Base-by-base conservation (phyloP, 202 grass and related monocot species). In the Eragrostis tef region DNA sequence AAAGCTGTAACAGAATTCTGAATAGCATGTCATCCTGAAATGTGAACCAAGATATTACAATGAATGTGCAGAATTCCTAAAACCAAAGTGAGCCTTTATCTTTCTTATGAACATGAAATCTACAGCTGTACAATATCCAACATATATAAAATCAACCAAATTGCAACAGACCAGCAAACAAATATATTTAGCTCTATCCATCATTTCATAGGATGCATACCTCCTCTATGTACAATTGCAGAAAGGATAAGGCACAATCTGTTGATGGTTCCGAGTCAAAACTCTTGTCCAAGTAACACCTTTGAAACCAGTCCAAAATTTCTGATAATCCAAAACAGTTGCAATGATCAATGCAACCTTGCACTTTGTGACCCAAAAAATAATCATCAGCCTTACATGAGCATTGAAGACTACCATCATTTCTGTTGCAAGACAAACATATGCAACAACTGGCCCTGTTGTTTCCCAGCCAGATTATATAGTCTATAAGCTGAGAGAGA, bases 11-110 rank as follows among this genome's bases (percentile, higher is more conserved):
- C 22, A 98, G 87, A 59, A 94, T 78, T 71, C 62, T 82, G 78
- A 93, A 98, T 64, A 94, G 78, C 85, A 95, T 93, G 87, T 93
- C 92, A 74, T 98, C 95, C 95, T 95, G 87, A 83, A 83, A 58
- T 53, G 56, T 54, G 45, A 78, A 83, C 44, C 12, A 80, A n/a
- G 42, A 73, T 71, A 70, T 85, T 59, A 79, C 19, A 50, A 66
- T 87, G 24, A 68, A 24, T 12, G 16, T 70, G 50, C 64, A 29
- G 4, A 89, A 34, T 70, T 86, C 74, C 46, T 79, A 47, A 66
- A 92, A 31, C 15, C 46, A 58, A 16, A 54, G 44, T 45, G 0
- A 54, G 29, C 14, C 13, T 26, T 53, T 21, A 57, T 51, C 63
- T 57, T 5, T 26, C 20, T 79, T 41, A 7, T n/a, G 48, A 54